A percentile compares a stretch with the other conserved stretches of the same genome.
These are phyloP conservation scores for Leccinum variabile DNA, from an alignment of 1,284 basidiomycete genomes.

Conservation along the genomic window DNA sequence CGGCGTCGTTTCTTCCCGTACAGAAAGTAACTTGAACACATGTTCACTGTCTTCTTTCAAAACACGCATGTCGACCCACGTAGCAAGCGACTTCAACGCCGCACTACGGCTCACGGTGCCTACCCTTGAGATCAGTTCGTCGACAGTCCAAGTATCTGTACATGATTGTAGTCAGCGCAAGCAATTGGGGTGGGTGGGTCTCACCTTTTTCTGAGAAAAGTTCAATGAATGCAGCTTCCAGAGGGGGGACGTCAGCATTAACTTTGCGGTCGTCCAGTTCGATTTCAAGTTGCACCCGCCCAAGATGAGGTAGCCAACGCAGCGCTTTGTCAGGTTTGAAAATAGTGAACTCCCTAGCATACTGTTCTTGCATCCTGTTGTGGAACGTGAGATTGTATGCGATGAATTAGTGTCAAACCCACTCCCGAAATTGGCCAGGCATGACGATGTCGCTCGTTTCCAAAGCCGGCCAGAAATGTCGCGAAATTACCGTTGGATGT, in stretches of 20 bases:
- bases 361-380: slow-evolving; percentile 68
- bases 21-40: slow-evolving; percentile 63
- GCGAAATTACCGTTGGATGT: slow-evolving; percentile 87
- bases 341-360: slow-evolving; percentile 70
- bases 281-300: slow-evolving; percentile 76
- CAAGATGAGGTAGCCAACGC: slow-evolving; percentile 84
- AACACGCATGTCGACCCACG: slow-evolving; percentile 84
- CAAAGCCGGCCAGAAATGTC: slow-evolving; percentile 89
- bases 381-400: slow-evolving; percentile 8
- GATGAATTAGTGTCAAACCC: slow-evolving; percentile 28
- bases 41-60: slow-evolving; percentile 64
- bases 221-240: slow-evolving; percentile 89
- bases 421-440: slow-evolving; percentile 83
- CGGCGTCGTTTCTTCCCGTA: slow-evolving; percentile 45
- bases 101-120: slow-evolving; percentile 61
- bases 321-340: slow-evolving; percentile 92
- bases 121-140: slow-evolving; percentile 62
- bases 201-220: slow-evolving; percentile 73
- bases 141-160: slow-evolving; percentile 67
- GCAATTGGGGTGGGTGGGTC: background rate
- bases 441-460: slow-evolving; percentile 73
- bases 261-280: slow-evolving; percentile 79
- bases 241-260: slow-evolving; percentile 74
- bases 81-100: slow-evolving; percentile 72
- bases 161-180: background rate